Evolutionary conservation across 1,139 yeast species (phyloP), one percentile per base, ranked within the genome.

Genomic region (Blastobotrys petasosporus): DNA sequence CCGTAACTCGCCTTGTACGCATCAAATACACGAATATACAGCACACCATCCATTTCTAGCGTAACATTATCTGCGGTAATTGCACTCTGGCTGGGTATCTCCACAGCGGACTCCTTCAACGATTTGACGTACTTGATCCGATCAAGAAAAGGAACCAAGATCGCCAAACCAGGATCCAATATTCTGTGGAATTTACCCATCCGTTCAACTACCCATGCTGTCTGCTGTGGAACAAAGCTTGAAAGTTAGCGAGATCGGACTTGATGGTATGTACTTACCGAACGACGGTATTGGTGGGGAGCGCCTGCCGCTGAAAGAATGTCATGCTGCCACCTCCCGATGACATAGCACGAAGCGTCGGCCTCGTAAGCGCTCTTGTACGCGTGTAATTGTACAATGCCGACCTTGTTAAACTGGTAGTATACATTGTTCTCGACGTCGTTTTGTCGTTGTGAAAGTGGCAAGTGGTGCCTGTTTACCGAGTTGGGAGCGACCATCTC

Each of bases 191-290:
- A 86, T 62, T 82, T 83, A 30, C 95, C 95, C 95, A 86, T 86
- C 53, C 95, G 73, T 65, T 86, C 95, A 25, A 86, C 94, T 16
- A 86, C 79, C 90, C 94, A 86, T 2, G 95, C 95, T 11, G 86
- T 82, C 65, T 85, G 94, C 62, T 86, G 95, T 2, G 95, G 95
- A 4, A 86, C 95, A 63, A 86, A 86, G 42, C 60, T 55, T 29
- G 17, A 42, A 4, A 15, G 4, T 8, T n/a, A n/a, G 17, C 35
- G 30, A 7, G 10, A 7, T 25, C 23, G 20, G 39, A 5, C 20
- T 10, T 10, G 37, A 12, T n/a, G 5, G n/a, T 4, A 17, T 10
- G 10, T 9, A 37, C 56, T 8, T 30, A 51, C 55, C 83, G 70
- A 38, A 85, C 64, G 1, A 85, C 64, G 1, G 94, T 85, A 64